These are phyloP conservation scores for Chlorella sp. DNA, from an alignment of 139 green algal genomes.

Conservation along the genomic window DNA sequence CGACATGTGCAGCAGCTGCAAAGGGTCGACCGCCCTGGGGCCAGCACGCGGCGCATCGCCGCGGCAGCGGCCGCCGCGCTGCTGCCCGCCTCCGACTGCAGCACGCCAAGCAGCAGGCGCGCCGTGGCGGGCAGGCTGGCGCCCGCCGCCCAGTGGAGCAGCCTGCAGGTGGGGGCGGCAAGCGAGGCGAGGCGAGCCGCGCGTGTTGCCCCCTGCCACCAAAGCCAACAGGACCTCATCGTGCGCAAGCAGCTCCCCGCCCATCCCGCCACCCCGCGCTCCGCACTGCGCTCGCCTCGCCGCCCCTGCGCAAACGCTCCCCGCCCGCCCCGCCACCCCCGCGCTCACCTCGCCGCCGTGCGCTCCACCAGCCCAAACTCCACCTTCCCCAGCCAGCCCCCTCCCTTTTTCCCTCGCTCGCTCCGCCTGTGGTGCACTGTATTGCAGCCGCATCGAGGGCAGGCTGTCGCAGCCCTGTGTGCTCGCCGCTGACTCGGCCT, in stretches of 20 bases:
- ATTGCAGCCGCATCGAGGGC: no score
- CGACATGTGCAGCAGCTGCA: conserved; percentile 20
- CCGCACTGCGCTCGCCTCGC: no score
- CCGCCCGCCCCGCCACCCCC: background rate
- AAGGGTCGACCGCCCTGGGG: background rate
- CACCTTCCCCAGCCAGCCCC: conserved; percentile 17
- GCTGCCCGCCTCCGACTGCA: conserved; percentile 12
- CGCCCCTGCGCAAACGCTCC: background rate
- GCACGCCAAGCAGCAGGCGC: conserved; percentile 13
- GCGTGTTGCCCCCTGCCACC: background rate
- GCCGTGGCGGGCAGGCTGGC: conserved; percentile 20
- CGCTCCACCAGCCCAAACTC: conserved; percentile 23
- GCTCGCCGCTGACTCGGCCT: no score
- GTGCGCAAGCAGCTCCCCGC: no score
- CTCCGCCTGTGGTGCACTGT: no score
- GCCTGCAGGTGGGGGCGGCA: background rate
- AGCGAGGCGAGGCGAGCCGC: background rate
- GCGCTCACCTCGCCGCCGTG: conserved; percentile 16
- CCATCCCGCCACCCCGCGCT: no score
- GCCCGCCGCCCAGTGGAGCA: conserved; percentile 21
- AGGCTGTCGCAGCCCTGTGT: no score
- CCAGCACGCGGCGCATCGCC: background rate
- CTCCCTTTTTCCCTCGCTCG: conserved; percentile 22
- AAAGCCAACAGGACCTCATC: no score
- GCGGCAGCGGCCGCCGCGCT: conserved; percentile 1